Evolutionary conservation across 768 basidiomycete genomes (phyloP).

Genomic region (Boletus insuetus): DNA sequence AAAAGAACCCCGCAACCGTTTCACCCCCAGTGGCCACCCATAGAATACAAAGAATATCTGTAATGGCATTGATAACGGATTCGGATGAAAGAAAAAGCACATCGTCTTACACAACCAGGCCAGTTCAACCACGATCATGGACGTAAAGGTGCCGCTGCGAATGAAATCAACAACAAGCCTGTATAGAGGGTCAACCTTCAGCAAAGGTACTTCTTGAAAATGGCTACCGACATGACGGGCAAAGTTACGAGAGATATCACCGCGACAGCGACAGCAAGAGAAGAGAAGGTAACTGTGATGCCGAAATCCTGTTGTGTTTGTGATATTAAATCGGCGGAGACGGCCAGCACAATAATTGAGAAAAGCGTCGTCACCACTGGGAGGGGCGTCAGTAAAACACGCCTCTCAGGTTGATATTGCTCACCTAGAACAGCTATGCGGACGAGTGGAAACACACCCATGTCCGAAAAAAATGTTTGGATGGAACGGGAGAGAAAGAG

Average conservation of each 20-base stretch:
- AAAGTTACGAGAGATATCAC: conserved; percentile 30
- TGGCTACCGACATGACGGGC: conserved; percentile 23
- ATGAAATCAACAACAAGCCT: conserved; percentile 36
- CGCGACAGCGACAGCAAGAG: conserved; percentile 29
- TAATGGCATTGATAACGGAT: neutral
- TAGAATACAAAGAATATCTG: conserved; percentile 36
- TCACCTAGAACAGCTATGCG: conserved; percentile 25
- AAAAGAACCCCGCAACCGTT: conserved; percentile 8
- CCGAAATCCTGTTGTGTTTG: conserved; percentile 9
- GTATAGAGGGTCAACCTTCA: neutral
- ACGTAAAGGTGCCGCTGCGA: conserved; percentile 38
- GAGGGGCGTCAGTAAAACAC: neutral
- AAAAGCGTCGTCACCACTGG: conserved; percentile 21
- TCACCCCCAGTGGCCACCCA: conserved; percentile 39
- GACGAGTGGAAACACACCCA: conserved; percentile 11
- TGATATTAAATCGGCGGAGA: conserved; percentile 29
- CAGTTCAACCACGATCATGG: conserved; percentile 38
- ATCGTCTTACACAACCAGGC: conserved; percentile 34
- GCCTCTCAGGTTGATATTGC: neutral
- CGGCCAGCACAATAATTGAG: conserved; percentile 30
- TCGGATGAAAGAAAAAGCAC: neutral
- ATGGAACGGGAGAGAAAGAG: neutral
- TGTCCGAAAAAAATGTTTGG: neutral
- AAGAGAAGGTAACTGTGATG: conserved; percentile 20
- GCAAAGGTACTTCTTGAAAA: neutral